A percentile compares a stretch with the other conserved stretches of the same genome.
Conservation (phyloP, 2,329 filamentous ascomycete genomes). For the Cytospora piceae region DNA sequence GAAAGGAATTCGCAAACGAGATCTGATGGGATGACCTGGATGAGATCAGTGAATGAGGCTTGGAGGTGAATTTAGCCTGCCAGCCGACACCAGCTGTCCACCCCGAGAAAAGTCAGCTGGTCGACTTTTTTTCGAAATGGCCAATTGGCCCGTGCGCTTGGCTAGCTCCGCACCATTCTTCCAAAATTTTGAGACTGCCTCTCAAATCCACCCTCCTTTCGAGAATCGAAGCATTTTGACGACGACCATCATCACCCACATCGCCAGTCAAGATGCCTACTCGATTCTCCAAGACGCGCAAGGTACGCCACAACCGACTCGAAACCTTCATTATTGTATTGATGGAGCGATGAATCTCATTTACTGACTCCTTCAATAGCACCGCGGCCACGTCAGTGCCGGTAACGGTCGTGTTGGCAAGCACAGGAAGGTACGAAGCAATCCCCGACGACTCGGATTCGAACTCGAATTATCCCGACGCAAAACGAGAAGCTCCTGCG, state of each 20-base stretch:
- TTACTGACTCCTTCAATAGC: slow-evolving; percentile 47
- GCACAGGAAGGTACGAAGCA: slow-evolving; percentile 75
- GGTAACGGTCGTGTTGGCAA: slow-evolving; percentile 98
- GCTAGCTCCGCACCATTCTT: slow-evolving; percentile 4
- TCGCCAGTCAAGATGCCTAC: slow-evolving; percentile 57
- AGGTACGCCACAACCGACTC: slow-evolving; percentile 42
- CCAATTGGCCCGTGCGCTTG: background rate
- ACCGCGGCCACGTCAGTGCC: slow-evolving; percentile 96
- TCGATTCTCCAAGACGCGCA: slow-evolving; percentile 75
- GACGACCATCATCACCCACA: slow-evolving; percentile 30
- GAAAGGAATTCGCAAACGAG: background rate
- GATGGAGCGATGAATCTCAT: slow-evolving; percentile 23
- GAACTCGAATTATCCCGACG: background rate
- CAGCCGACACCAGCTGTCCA: background rate
- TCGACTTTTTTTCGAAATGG: background rate
- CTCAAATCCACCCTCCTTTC: slow-evolving; percentile 15
- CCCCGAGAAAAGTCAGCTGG: background rate
- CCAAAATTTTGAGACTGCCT: slow-evolving; percentile 3
- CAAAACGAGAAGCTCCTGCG: background rate
- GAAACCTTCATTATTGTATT: slow-evolving; percentile 16
- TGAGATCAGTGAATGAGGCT: background rate
- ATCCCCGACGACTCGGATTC: slow-evolving; percentile 1
- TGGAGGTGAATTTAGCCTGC: background rate
- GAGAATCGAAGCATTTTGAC: slow-evolving; percentile 23
- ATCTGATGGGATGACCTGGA: background rate